Evolutionary conservation across 2,329 filamentous ascomycete species (phyloP).

Genomic region (Laburnicola sp.): DNA sequence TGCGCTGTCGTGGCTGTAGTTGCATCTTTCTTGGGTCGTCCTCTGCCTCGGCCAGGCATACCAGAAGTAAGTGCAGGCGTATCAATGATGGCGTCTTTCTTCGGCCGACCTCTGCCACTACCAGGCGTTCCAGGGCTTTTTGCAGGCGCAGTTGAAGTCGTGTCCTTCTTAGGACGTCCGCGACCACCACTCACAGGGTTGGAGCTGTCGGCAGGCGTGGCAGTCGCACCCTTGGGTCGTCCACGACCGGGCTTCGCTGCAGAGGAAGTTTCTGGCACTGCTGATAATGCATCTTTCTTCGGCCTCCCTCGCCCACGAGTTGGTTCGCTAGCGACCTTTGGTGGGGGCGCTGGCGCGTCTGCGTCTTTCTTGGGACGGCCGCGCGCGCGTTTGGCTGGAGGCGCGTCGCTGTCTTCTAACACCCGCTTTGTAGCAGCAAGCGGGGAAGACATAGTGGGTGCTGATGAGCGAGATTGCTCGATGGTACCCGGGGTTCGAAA

Average conservation of each 20-base stretch:
- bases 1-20: background rate
- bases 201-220: background rate
- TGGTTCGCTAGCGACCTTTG: background rate
- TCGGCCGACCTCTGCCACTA: background rate
- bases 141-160: background rate
- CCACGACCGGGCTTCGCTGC: background rate
- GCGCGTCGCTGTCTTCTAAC: conserved; percentile 8
- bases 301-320: conserved; percentile 5
- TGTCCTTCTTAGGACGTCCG: conserved; percentile 3
- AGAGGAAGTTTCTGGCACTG: background rate
- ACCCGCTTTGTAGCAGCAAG: background rate
- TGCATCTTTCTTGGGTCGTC: background rate
- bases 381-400: conserved; percentile 7
- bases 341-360: background rate
- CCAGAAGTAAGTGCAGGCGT: background rate
- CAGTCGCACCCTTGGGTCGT: background rate
- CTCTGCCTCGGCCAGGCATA: background rate
- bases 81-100: background rate
- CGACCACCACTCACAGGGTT: background rate
- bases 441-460: conserved; percentile 4
- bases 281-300: background rate
- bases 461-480: background rate
- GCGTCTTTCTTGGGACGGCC: conserved; percentile 8
- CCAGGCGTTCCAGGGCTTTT: background rate
- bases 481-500: background rate